Evolutionary conservation across 306 rosid species (phyloP), one percentile per base, ranked within the genome.

Genomic region (Cercis canadensis): DNA sequence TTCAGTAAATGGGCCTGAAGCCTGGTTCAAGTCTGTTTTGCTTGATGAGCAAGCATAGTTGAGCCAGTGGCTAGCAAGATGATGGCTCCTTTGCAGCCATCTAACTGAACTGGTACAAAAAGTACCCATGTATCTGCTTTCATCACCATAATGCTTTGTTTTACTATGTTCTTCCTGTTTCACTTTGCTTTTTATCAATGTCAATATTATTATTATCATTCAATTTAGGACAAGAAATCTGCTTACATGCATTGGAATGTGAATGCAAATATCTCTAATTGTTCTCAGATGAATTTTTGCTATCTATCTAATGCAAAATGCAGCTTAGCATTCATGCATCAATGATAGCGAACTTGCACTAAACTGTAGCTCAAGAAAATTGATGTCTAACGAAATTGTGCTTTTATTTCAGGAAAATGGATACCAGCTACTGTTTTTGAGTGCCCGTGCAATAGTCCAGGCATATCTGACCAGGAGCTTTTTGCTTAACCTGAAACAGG

Each of bases 401-500:
- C 16, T 65, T 71, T 74, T 44, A 44, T 76, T 45, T 32, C 95
- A 94, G 98, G 99, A 95, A 86, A 95, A 95, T 84, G 99, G 99
- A 71, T 95, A 95, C 85, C 99, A 95, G 81, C 89, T 95, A 49
- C 87, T 95, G 55, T 95, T 95, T 85, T 83, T 95, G 75, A 95
- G 99, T 82, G 99, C 99, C 15, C 97, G 99, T 21, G 99, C 99
- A 53, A 95, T 95, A 59, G 94, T 94, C 65, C 99, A 94, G 79
- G 97, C 99, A 16, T 95, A 95, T 85, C 78, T 95, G 13, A 95
- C 99, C 19, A 79, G 99, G 80, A 95, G 82, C 70, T 95, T 95
- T 84, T 70, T 95, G 75, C 72, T 86, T 73, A 92, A 87, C 80
- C 63, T 87, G 66, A 89, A 92, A 81, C 97, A 92, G 92, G 95